phyloP scores from a whole-genome alignment of 1,284 basidiomycete genomes.

The Lentinula novae-zelandiae region DNA sequence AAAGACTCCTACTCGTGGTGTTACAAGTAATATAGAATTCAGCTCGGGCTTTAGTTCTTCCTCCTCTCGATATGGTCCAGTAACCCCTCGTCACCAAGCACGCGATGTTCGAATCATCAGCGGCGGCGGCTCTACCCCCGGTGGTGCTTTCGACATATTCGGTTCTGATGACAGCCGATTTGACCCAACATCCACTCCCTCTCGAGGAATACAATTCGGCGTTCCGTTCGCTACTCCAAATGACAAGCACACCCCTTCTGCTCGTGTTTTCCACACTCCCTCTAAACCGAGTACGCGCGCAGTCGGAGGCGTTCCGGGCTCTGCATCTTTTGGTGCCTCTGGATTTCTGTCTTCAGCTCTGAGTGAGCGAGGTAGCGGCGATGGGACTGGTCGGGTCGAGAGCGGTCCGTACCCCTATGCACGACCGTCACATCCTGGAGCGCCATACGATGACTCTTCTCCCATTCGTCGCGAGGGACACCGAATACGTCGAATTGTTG shows the following conservation, averaged over 20 bases:
- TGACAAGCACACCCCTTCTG: neutral
- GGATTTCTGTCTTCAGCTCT: slow-evolving; percentile 27
- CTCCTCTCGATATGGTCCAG: slow-evolving; percentile 34
- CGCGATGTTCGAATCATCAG: slow-evolving; percentile 42
- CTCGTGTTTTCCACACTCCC: slow-evolving; percentile 56
- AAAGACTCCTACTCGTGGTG: slow-evolving; percentile 36
- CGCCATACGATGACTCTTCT: slow-evolving; percentile 13
- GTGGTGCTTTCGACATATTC: slow-evolving; percentile 30
- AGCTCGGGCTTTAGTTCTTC: slow-evolving; percentile 29
- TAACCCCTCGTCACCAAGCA: slow-evolving; percentile 44
- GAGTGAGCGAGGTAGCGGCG: slow-evolving; percentile 22
- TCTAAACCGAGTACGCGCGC: slow-evolving; percentile 27
- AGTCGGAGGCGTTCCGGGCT: slow-evolving; percentile 18
- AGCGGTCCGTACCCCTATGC: neutral
- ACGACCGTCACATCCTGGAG: neutral
- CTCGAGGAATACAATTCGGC: slow-evolving; percentile 60
- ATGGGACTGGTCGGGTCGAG: neutral
- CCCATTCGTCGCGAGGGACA: slow-evolving; percentile 9
- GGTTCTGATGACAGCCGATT: slow-evolving; percentile 40
- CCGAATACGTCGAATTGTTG: slow-evolving; percentile 12
- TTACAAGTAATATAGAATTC: slow-evolving; percentile 26
- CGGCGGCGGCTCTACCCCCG: slow-evolving; percentile 28
- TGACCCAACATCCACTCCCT: slow-evolving; percentile 72
- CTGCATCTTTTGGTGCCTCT: slow-evolving; percentile 25
- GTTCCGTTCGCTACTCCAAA: slow-evolving; percentile 35